phyloP scores from a whole-genome alignment of 495 filamentous ascomycete species.

The Penicillium paradoxum region DNA sequence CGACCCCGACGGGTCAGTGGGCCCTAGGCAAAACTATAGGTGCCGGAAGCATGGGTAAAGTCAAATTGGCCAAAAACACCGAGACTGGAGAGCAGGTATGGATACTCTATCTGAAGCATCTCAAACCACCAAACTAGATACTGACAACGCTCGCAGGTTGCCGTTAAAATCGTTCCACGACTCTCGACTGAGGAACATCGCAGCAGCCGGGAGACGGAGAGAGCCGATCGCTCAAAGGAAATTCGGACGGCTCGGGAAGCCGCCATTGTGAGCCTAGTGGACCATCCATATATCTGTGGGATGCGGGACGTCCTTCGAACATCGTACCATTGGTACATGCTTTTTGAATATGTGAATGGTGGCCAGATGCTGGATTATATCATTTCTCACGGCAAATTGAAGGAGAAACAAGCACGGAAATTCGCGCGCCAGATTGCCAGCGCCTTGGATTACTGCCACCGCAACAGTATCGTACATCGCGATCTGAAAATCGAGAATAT shows the following conservation, averaged over 20 bases:
- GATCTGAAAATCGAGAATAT: conserved; percentile 99
- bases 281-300: conserved; percentile 95
- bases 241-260: conserved; percentile 93
- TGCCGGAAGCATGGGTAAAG: conserved; percentile 95
- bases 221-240: conserved; percentile 93
- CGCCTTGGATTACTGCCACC: conserved; percentile 97
- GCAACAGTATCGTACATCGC: conserved; percentile 97
- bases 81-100: conserved; percentile 77
- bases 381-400: conserved; percentile 93
- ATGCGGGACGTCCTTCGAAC: conserved; percentile 94
- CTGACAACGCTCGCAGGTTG: conserved; percentile 56
- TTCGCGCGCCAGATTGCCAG: conserved; percentile 97
- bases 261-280: conserved; percentile 90
- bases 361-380: conserved; percentile 99
- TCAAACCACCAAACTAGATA: background rate
- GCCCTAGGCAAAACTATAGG: conserved; percentile 95
- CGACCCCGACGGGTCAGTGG: conserved; percentile 81
- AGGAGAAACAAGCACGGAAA: conserved; percentile 97
- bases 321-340: conserved; percentile 99
- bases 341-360: conserved; percentile 98
- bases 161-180: conserved; percentile 96
- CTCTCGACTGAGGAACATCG: conserved; percentile 81
- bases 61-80: conserved; percentile 78
- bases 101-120: background rate
- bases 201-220: conserved; percentile 72